Evolutionary conservation across 805 yeast genomes (phyloP).

Genomic region (Metschnikowia cerradonensis): DNA sequence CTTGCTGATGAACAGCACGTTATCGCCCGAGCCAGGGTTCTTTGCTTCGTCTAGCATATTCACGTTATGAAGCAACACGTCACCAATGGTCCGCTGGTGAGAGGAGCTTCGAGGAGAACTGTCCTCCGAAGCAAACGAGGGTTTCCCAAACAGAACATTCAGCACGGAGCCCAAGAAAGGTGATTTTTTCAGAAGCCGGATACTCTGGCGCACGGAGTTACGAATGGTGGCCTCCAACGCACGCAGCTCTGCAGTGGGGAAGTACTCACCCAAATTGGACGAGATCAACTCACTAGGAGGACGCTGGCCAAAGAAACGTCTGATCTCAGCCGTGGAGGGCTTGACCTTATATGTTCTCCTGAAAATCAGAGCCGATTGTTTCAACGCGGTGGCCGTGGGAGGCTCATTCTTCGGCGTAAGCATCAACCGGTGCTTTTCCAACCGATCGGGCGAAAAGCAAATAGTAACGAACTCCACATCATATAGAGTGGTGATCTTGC

Average conservation of each 20-base stretch:
- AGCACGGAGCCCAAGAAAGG: constrained; percentile 17
- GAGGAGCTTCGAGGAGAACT: constrained; percentile 6
- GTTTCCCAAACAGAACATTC: constrained; percentile 16
- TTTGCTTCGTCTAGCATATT: constrained; percentile 51
- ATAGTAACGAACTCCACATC: constrained; percentile 81
- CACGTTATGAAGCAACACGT: constrained; percentile 53
- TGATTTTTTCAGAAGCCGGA: constrained; percentile 48
- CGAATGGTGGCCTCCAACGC: constrained; percentile 76
- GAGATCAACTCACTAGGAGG: constrained; percentile 93
- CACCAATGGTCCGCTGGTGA: constrained; percentile 54
- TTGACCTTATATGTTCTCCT: constrained; percentile 17
- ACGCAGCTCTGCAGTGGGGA: constrained; percentile 74
- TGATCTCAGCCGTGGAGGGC: constrained; percentile 23
- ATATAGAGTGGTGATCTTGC: constrained; percentile 44
- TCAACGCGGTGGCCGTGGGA: constrained; percentile 61
- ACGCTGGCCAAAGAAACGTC: constrained; percentile 74
- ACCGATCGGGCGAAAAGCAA: constrained; percentile 69
- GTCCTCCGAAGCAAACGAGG: constrained; percentile 18
- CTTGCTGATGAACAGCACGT: constrained; percentile 25
- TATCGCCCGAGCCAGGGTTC: constrained; percentile 19
- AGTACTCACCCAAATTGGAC: constrained; percentile 81
- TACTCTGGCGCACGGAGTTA: constrained; percentile 78
- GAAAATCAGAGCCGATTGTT: constrained; percentile 48
- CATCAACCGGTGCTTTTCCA: constrained; percentile 67
- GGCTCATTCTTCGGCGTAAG: constrained; percentile 59